Conservation (phyloP, 129 eudicot species). For the Centrapalus pauciflorus region DNA sequence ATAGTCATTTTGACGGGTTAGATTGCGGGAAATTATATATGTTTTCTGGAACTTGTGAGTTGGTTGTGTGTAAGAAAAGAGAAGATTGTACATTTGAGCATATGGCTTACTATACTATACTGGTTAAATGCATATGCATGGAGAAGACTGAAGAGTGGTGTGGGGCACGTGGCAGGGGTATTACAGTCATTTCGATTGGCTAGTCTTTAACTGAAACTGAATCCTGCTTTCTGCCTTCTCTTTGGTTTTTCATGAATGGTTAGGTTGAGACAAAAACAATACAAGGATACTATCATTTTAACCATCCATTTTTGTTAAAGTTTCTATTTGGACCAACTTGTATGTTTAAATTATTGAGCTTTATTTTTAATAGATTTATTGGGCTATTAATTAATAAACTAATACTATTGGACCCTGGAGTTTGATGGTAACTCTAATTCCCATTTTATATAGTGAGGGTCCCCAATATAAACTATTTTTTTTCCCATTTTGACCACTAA, state of each 20-base stretch:
- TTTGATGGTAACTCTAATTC: too few relatives aligned
- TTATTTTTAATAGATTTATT: too few relatives aligned
- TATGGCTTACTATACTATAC: too few relatives aligned
- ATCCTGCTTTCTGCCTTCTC: neutral
- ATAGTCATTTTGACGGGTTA: conserved; percentile 4
- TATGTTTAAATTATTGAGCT: too few relatives aligned
- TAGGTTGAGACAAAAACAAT: neutral
- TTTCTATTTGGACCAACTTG: too few relatives aligned
- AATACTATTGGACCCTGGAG: too few relatives aligned
- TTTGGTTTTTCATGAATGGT: neutral
- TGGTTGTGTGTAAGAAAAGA: conserved; percentile 6
- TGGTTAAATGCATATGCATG: neutral
- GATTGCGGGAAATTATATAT: neutral
- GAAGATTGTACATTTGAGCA: conserved; percentile 18
- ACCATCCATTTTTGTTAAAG: too few relatives aligned
- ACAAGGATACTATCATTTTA: too few relatives aligned
- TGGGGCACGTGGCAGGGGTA: neutral
- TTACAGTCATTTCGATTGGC: conserved; percentile 17
- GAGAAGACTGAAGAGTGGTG: neutral
- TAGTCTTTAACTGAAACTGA: neutral
- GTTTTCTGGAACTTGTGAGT: conserved; percentile 2
- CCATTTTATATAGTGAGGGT: too few relatives aligned
- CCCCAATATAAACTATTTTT: too few relatives aligned
- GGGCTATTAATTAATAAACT: too few relatives aligned
- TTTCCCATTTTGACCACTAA: too few relatives aligned